phyloP scores from a whole-genome alignment of 2,329 filamentous ascomycete species.

The Arthroderma sp. region DNA sequence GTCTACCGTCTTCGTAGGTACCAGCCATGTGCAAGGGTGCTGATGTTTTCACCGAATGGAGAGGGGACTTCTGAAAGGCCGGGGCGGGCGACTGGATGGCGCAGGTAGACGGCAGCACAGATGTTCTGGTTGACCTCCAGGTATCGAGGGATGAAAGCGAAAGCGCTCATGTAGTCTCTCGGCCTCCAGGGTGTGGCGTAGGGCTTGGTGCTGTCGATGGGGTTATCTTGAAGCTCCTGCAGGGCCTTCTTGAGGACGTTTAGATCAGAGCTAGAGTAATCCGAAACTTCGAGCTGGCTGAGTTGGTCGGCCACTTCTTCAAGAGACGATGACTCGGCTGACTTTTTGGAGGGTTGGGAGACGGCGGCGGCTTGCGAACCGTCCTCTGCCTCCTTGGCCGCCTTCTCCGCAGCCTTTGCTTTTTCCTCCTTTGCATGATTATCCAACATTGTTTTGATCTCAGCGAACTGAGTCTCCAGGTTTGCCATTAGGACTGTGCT shows the following conservation, averaged over 20 bases:
- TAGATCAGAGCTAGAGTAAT: constrained; percentile 37
- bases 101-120: constrained; percentile 85
- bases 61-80: constrained; percentile 73
- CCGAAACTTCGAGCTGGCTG: constrained; percentile 27
- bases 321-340: constrained; percentile 8
- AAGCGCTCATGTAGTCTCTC: constrained; percentile 73
- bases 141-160: constrained; percentile 89
- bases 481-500: constrained; percentile 32
- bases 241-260: constrained; percentile 43
- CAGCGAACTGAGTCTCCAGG: constrained; percentile 43
- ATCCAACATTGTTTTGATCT: constrained; percentile 29
- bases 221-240: constrained; percentile 56
- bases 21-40: constrained; percentile 83
- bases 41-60: constrained; percentile 58
- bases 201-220: constrained; percentile 61
- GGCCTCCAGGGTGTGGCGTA: constrained; percentile 88
- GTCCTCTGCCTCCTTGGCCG: neutral
- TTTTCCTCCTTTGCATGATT: constrained; percentile 1
- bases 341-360: neutral
- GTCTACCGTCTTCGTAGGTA: constrained; percentile 68
- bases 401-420: neutral
- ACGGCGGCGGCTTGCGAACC: neutral
- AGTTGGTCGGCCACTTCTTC: constrained; percentile 19
- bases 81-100: constrained; percentile 80
- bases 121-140: constrained; percentile 97